Evolutionary conservation across 495 filamentous ascomycete genomes (phyloP), one percentile per base, ranked within the genome.

Genomic region (Parathielavia appendiculata): DNA sequence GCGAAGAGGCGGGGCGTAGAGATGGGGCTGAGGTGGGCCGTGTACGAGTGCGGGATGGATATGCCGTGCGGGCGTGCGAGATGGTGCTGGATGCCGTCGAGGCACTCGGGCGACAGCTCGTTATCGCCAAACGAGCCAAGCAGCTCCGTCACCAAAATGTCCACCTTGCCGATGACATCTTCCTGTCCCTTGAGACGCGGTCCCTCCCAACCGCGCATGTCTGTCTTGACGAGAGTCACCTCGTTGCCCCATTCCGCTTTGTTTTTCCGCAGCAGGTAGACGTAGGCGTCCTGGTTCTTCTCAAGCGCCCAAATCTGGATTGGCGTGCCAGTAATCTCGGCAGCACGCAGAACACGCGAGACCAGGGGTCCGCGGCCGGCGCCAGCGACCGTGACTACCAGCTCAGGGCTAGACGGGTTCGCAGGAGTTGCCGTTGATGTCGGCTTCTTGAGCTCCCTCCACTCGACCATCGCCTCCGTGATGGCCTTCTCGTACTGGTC

Each of bases 241-340:
- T 79, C 78, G 20, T 82, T 81, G 51, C 71, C 75, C 93, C 93
- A 99, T 41, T 81, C 79, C 2, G 74, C 75, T 63, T 86, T 80
- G 66, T 99, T 99, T 60, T 93, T 88, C 17, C 86, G 79, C 49
- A 95, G 84, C 16, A 99, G 81, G 54, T 96, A 82, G 44, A 99
- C 91, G 66, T 90, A 96, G 4, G 93, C 93, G 71, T 97, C 97
- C 1, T 90, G 92, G 65, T 99, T 99, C 80, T 99, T 99, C 74
- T 99, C 93, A 5, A 99, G 81, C 0, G 89, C 95, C 86, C 90
- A 96, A 19, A 95, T 75, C 45, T 89, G 85, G 54, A 99, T 86
- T 9, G 81, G 71, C 5, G 96, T 86, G 11, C 86, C 84, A 11
- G 90, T 86, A n/a, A 72, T 72, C 36, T 83, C 76, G 69, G 89